These are phyloP conservation scores for Acacia pycnantha DNA, from an alignment of 331 rosid genomes.

Conservation along the genomic window DNA sequence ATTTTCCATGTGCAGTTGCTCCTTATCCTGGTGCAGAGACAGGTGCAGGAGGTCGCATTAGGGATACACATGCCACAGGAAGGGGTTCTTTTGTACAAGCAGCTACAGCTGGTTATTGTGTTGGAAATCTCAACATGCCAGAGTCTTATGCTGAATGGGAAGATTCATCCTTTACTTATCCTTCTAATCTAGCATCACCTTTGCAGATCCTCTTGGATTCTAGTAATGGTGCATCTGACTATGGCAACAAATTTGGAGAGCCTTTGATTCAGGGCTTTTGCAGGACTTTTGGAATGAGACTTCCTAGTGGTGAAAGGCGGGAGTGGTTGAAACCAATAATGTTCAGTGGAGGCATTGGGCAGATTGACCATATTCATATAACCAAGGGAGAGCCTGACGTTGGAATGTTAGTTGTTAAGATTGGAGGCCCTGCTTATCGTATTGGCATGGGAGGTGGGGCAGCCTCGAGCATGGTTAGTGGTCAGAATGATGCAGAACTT, in stretches of 20 bases:
- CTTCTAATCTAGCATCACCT: conserved; percentile 86
- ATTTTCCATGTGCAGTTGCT: conserved; percentile 97
- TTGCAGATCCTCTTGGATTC: conserved; percentile 82
- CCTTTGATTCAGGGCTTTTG: conserved; percentile 90
- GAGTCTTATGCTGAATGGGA: conserved; percentile 89
- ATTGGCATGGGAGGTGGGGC: conserved; percentile 99
- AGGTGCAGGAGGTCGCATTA: conserved; percentile 91
- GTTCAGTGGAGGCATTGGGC: conserved; percentile 94
- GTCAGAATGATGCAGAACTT: conserved; percentile 86
- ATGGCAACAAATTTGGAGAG: conserved; percentile 95
- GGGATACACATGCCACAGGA: conserved; percentile 87
- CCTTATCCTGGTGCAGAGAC: conserved; percentile 97
- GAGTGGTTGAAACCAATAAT: conserved; percentile 98
- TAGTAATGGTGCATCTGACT: conserved; percentile 92
- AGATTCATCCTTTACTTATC: conserved; percentile 76
- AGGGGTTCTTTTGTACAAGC: conserved; percentile 87
- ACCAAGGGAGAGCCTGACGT: conserved; percentile 81
- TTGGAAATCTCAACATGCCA: conserved; percentile 75
- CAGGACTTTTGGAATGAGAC: conserved; percentile 92
- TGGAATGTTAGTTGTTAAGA: conserved; percentile 87
- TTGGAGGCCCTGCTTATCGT: conserved; percentile 96
- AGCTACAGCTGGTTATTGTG: conserved; percentile 92
- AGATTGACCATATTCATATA: conserved; percentile 81
- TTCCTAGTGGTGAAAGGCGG: conserved; percentile 87
- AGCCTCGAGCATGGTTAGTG: conserved; percentile 96